Conservation (phyloP, 441 rosid species). For the Adansonia madagascariensis region DNA sequence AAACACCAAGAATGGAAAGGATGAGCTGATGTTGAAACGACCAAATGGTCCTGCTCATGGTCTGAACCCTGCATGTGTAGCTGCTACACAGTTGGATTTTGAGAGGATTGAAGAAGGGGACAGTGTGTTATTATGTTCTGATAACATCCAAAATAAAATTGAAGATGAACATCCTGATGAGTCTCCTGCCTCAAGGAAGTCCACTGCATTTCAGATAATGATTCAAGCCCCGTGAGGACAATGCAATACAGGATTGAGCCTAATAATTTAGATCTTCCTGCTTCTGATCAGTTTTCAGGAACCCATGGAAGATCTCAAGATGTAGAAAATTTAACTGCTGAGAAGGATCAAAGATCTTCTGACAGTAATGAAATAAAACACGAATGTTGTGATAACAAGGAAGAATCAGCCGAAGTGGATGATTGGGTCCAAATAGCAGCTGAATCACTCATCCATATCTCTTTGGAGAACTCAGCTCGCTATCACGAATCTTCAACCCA, state of each 20-base stretch:
- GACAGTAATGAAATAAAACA: conserved; percentile 25
- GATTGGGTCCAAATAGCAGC: conserved; percentile 58
- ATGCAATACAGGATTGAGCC: conserved; percentile 29
- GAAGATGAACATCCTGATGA: conserved; percentile 41
- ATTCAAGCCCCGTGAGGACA: conserved; percentile 38
- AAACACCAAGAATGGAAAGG: conserved; percentile 32
- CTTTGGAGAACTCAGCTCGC: conserved; percentile 35
- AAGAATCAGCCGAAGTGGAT: conserved; percentile 39
- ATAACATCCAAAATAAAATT: conserved; percentile 34
- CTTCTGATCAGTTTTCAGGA: conserved; percentile 33
- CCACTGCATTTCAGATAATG: conserved; percentile 54
- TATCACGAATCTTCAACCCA: conserved; percentile 37
- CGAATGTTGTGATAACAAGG: conserved; percentile 25
- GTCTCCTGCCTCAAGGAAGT: conserved; percentile 56
- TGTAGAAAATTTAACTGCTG: conserved; percentile 27
- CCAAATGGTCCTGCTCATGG: conserved; percentile 20
- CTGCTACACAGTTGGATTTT: conserved; percentile 34
- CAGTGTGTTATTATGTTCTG: conserved; percentile 34
- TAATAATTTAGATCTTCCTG: conserved; percentile 22
- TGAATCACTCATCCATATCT: conserved; percentile 59
- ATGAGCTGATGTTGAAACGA: conserved; percentile 31
- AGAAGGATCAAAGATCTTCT: conserved; percentile 34
- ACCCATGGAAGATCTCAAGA: conserved; percentile 31
- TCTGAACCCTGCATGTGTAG: conserved; percentile 20
- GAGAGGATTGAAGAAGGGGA: conserved; percentile 50